Evolutionary conservation across 495 filamentous ascomycete species (phyloP).

Genomic region (Lophiostoma macrostomum): DNA sequence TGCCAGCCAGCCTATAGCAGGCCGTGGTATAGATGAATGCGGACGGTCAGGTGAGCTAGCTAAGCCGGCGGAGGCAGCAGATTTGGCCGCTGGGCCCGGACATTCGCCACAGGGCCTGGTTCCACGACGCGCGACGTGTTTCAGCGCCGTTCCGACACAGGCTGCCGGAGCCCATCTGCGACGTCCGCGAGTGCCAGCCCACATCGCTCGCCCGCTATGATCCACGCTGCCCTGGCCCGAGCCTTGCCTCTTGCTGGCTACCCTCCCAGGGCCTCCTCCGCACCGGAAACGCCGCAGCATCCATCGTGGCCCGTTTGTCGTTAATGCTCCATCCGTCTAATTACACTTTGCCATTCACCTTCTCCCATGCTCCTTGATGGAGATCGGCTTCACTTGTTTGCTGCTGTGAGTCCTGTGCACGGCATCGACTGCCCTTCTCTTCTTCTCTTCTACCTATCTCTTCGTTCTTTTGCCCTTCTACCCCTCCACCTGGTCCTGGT

Average conservation of each 20-base stretch:
- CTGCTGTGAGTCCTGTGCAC: constrained; percentile 11
- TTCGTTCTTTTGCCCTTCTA: too few species aligned
- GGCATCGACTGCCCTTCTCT: not conserved
- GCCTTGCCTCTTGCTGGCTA: not conserved
- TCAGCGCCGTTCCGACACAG: not conserved
- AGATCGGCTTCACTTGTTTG: constrained; percentile 15
- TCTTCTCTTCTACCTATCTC: too few species aligned
- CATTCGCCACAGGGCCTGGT: too few species aligned
- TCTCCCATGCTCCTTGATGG: constrained; percentile 21
- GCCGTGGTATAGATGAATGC: not conserved
- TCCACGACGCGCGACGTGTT: too few species aligned
- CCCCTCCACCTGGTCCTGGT: too few species aligned
- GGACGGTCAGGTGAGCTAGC: not conserved
- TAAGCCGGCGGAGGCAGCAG: not conserved
- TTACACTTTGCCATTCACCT: constrained; percentile 1
- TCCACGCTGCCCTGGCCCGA: not conserved
- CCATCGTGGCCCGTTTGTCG: not conserved
- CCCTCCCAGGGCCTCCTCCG: not conserved
- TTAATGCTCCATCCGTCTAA: not conserved
- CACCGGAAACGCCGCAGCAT: not conserved
- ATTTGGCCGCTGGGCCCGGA: not conserved
- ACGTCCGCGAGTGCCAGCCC: too few species aligned
- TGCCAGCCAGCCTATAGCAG: not conserved
- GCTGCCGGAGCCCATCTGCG: too few species aligned
- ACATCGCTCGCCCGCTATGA: too few species aligned